phyloP scores from a whole-genome alignment of 2,329 filamentous ascomycete species.

The Fusarium abutilonis region DNA sequence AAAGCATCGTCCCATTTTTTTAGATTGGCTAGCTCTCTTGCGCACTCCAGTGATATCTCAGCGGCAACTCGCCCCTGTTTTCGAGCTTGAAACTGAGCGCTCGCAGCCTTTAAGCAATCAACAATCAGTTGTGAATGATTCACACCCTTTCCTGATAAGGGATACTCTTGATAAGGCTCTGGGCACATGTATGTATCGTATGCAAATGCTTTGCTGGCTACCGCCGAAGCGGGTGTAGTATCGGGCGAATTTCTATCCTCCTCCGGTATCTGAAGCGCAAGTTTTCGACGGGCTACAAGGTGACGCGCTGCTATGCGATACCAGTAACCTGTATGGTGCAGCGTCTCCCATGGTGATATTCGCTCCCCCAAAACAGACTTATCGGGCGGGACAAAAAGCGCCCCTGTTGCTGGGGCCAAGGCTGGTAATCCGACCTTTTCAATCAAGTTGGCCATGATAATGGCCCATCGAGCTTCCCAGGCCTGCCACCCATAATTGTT shows the following conservation, averaged over 20 bases:
- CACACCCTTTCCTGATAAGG: constrained; percentile 60
- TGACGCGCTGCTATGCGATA: constrained; percentile 70
- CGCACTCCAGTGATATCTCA: constrained; percentile 67
- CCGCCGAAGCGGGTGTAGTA: constrained; percentile 56
- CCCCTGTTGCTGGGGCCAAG: constrained; percentile 55
- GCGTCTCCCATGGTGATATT: constrained; percentile 69
- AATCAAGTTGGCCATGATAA: constrained; percentile 69
- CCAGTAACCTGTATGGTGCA: constrained; percentile 76
- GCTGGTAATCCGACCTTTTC: constrained; percentile 63
- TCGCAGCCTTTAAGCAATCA: constrained; percentile 61
- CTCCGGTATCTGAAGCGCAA: constrained; percentile 67
- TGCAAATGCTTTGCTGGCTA: constrained; percentile 62
- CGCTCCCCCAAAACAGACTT: constrained; percentile 67
- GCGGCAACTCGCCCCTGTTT: constrained; percentile 63
- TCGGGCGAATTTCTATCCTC: constrained; percentile 65
- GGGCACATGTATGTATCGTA: constrained; percentile 76
- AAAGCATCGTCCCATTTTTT: constrained; percentile 65
- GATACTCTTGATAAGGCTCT: constrained; percentile 68
- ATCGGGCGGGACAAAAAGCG: constrained; percentile 65
- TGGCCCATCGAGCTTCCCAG: constrained; percentile 83
- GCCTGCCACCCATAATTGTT: constrained; percentile 93
- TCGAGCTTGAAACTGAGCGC: constrained; percentile 63
- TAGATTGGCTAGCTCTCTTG: constrained; percentile 62
- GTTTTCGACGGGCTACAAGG: constrained; percentile 60
- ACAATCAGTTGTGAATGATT: constrained; percentile 67